Percentiles rank a stretch among this genome's conserved stretches.
Evolutionary conservation across 2,329 filamentous ascomycete species (phyloP).

Genomic region (Colletotrichum scovillei): DNA sequence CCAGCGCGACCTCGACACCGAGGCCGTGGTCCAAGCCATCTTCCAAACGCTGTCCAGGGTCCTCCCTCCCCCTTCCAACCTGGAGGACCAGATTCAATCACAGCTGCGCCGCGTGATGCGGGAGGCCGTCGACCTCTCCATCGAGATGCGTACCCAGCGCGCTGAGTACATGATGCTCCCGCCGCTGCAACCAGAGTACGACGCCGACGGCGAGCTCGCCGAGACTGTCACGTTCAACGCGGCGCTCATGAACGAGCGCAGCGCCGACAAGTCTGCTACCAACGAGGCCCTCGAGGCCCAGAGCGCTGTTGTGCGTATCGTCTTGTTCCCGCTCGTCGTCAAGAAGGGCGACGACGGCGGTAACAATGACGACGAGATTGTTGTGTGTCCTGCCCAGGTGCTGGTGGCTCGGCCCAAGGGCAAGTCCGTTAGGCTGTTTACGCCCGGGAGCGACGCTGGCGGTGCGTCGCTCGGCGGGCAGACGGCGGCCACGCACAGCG

Average conservation of each 20-base stretch:
- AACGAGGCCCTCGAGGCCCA: conserved; percentile 86
- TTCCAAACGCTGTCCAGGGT: conserved; percentile 86
- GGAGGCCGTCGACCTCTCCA: conserved; percentile 87
- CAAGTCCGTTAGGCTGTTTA: conserved; percentile 49
- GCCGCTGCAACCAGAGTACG: conserved; percentile 93
- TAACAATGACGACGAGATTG: conserved; percentile 91
- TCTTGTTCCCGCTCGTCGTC: conserved; percentile 95
- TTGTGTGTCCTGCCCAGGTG: conserved; percentile 95
- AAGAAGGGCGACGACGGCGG: conserved; percentile 94
- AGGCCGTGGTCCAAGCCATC: conserved; percentile 92
- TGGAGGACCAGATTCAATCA: conserved; percentile 83
- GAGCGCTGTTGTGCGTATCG: conserved; percentile 84
- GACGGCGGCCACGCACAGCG: conserved; percentile 45
- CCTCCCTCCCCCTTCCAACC: conserved; percentile 84
- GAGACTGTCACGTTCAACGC: conserved; percentile 94
- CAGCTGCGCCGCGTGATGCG: conserved; percentile 89
- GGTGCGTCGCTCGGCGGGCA: conserved; percentile 55
- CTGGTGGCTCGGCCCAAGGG: conserved; percentile 73
- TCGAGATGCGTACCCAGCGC: conserved; percentile 97
- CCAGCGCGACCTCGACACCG: conserved; percentile 89
- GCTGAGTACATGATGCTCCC: conserved; percentile 99
- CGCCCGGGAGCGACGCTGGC: conserved; percentile 64
- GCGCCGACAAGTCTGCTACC: conserved; percentile 67
- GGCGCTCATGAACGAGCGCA: conserved; percentile 93
- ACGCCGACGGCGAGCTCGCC: conserved; percentile 88